Base-by-base conservation (phyloP, 768 basidiomycete genomes). In the Termitomyces sp. region DNA sequence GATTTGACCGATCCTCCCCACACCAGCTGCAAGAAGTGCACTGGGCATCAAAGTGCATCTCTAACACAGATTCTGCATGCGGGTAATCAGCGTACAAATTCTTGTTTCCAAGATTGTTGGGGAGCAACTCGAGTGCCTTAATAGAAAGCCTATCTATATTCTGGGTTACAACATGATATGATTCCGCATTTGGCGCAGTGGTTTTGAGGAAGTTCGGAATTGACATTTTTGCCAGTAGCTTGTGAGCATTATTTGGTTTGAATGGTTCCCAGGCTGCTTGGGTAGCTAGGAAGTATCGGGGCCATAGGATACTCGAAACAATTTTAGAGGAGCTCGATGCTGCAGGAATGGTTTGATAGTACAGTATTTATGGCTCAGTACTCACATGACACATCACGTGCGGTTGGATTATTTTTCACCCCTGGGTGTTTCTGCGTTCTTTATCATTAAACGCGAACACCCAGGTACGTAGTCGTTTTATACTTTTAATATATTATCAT, bases 231-330 rank as follows among this genome's bases (percentile, higher is more conserved):
- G 83, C 77, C 5, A 87, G 67, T 5, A 77, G 76, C 10, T 59
- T 57, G 61, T 87, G 85, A 10, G 82, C 85, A 15, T 74, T 72
- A 63, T 87, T 87, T 2, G 82, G 83, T 30, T 28, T 4, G n/a
- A n/a, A n/a, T n/a, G n/a, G n/a, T n/a, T n/a, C n/a, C n/a, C n/a
- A n/a, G n/a, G n/a, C n/a, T n/a, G n/a, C n/a, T n/a, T n/a, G n/a
- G n/a, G n/a, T n/a, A n/a, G n/a, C n/a, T n/a, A n/a, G n/a, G n/a
- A n/a, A n/a, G n/a, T n/a, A n/a, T n/a, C n/a, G n/a, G n/a, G n/a
- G n/a, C n/a, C n/a, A 28, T 28, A 5, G 3, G 3, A 28, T 28
- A 28, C 28, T 28, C 28, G 5, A 28, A 7, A 4, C 28, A 4
- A 4, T 28, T 28, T 7, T 28, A 7, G 28, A n/a, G n/a, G n/a